A percentile compares a stretch with the other conserved stretches of the same genome.
phyloP scores from a whole-genome alignment of 345 rosid genomes.

The Populus davidiana region DNA sequence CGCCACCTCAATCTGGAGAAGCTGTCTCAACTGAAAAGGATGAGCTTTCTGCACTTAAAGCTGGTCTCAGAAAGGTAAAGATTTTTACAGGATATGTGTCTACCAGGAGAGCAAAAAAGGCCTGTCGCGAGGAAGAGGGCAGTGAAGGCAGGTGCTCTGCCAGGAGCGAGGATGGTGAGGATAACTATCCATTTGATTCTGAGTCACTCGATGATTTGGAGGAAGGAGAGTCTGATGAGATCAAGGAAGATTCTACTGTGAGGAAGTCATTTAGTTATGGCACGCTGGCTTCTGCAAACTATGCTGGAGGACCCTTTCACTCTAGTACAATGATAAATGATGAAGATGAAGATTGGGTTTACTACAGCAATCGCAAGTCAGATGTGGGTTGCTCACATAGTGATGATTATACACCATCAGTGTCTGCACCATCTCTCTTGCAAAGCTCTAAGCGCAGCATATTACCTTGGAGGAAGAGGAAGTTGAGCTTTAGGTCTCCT shows the following conservation, averaged over 20 bases:
- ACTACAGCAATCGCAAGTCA: conserved; percentile 69
- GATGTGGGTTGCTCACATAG: conserved; percentile 50
- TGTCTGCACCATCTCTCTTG: conserved; percentile 45
- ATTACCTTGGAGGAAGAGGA: conserved; percentile 89
- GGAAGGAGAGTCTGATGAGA: conserved; percentile 79
- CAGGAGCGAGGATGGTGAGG: conserved; percentile 72
- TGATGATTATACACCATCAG: conserved; percentile 42
- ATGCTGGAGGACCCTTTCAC: conserved; percentile 66
- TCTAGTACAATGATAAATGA: conserved; percentile 42
- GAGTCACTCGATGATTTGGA: conserved; percentile 79
- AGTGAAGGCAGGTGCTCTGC: conserved; percentile 66
- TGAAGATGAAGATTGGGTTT: conserved; percentile 74
- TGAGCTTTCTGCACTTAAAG: conserved; percentile 79
- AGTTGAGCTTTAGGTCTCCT: conserved; percentile 78
- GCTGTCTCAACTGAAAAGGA: conserved; percentile 50
- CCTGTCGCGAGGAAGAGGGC: conserved; percentile 60
- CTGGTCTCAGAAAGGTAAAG: conserved; percentile 83
- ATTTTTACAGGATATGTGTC: conserved; percentile 72
- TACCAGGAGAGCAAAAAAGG: conserved; percentile 56
- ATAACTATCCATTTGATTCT: conserved; percentile 70
- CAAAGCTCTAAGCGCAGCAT: conserved; percentile 61
- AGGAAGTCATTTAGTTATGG: conserved; percentile 80
- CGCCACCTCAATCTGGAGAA: conserved; percentile 51
- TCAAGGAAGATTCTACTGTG: conserved; percentile 40
- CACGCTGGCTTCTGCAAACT: conserved; percentile 72